Base-by-base conservation (phyloP, 1,284 basidiomycete species). In the Boletus semigastroideus region DNA sequence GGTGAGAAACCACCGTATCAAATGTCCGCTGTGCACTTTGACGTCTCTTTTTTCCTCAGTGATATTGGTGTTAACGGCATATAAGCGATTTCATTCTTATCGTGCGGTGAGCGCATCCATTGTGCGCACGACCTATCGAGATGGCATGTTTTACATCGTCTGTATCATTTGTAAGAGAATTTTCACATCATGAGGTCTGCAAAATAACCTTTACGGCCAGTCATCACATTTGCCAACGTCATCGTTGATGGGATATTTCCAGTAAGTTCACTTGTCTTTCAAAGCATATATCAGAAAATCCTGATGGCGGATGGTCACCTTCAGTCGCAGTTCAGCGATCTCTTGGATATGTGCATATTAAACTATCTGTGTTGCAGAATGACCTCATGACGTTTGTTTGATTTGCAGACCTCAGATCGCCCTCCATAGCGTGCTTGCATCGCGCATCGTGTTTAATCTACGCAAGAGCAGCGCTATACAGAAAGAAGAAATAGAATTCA, bases 91-190 rank as follows among this genome's bases (percentile, higher is more conserved):
- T 10, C n/a, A 36, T 10, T 36, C 34, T 4, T 36, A 36, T 17
- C 34, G 34, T 36, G n/a, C 16, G 0, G n/a, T 4, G 34, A 36
- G 4, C n/a, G 7, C 34, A 36, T 9, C 9, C 10, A 4, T 36
- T 4, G 34, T 36, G 34, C 8, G n/a, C 16, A 9, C 34, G 10
- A 36, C 6, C 34, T 36, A 36, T 36, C 34, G 34, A 36, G 34
- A 36, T n/a, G 16, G 34, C 34, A 36, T 36, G 34, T 36, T 36
- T 36, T 36, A 36, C 34, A 36, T 36, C n/a, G 34, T 7, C 27
- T 58, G 58, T 27, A 58, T 61, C 22, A 48, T 55, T n/a, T n/a
- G 62, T 61, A 41, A 48, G 58, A 20, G 25, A 25, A n/a, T 30
- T 5, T 46, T 22, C 7, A 13, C 7, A 3, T 3, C 4, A 5